These are phyloP conservation scores for Lignosus rhinocerotis DNA, from an alignment of 1,284 basidiomycete genomes.

Conservation along the genomic window DNA sequence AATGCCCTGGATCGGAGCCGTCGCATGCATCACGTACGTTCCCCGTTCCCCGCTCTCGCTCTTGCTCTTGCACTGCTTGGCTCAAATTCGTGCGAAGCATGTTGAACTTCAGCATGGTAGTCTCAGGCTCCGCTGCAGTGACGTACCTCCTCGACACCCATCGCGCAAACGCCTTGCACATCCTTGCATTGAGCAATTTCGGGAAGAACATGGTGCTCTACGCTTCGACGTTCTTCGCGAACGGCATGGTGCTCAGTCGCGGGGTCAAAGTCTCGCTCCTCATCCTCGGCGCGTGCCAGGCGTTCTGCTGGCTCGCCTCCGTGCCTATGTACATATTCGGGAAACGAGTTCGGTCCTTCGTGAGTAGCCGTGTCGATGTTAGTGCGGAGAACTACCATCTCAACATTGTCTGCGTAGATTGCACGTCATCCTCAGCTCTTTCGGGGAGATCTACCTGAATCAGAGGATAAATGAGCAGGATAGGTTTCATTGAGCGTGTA, in stretches of 20 bases:
- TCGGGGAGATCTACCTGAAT: no score
- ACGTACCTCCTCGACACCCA: constrained; percentile 48
- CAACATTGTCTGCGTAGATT: not conserved
- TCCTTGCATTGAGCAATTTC: constrained; percentile 45
- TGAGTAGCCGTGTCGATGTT: constrained; percentile 26
- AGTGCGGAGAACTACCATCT: no score
- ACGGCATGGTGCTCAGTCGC: constrained; percentile 40
- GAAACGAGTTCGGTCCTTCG: constrained; percentile 42
- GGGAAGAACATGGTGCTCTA: constrained; percentile 47
- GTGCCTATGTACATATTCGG: constrained; percentile 45
- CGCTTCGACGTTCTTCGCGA: constrained; percentile 47
- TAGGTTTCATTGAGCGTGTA: not conserved
- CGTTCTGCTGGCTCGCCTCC: constrained; percentile 39
- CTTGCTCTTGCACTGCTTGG: not conserved
- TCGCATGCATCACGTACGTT: constrained; percentile 41
- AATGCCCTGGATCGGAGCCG: constrained; percentile 48
- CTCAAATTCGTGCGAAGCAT: constrained; percentile 14
- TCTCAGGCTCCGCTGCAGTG: constrained; percentile 41
- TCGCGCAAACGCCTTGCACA: constrained; percentile 41
- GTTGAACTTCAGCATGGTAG: constrained; percentile 43
- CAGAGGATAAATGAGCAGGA: not conserved
- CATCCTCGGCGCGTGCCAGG: constrained; percentile 41
- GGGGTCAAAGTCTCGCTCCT: constrained; percentile 42
- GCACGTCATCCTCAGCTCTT: constrained; percentile 18
- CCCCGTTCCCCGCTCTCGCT: no score